Conservation (phyloP, 2,329 filamentous ascomycete genomes). For the Neophaeococcomyces aloes region DNA sequence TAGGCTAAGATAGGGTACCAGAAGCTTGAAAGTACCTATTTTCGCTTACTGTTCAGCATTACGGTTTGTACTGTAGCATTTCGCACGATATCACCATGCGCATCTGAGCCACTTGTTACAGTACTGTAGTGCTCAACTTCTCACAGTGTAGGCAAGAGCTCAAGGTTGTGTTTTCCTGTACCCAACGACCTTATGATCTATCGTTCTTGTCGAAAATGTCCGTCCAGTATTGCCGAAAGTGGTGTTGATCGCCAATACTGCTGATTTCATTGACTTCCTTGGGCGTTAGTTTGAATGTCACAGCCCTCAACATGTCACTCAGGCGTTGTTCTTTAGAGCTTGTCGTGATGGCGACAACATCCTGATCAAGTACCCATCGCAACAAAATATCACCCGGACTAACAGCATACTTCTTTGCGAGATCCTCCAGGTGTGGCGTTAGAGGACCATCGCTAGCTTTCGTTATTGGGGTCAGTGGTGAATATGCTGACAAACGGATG, state of each 20-base stretch:
- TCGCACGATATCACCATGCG: no score
- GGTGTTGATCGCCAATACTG: constrained; percentile 38
- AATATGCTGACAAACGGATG: constrained; percentile 34
- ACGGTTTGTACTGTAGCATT: no score
- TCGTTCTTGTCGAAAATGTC: constrained; percentile 39
- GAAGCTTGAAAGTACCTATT: background rate
- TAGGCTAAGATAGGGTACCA: background rate
- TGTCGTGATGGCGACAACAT: constrained; percentile 49
- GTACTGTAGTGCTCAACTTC: no score
- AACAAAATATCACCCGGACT: constrained; percentile 46
- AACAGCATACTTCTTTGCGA: constrained; percentile 54
- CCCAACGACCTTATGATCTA: constrained; percentile 12
- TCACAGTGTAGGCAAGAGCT: no score
- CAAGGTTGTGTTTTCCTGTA: no score
- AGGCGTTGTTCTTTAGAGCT: constrained; percentile 50
- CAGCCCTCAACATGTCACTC: constrained; percentile 45
- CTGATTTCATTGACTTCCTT: constrained; percentile 46
- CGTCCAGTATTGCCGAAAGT: constrained; percentile 44
- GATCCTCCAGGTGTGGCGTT: constrained; percentile 39
- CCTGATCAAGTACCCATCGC: constrained; percentile 53
- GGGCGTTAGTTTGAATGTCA: constrained; percentile 50
- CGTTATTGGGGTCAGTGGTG: constrained; percentile 39
- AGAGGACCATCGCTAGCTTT: constrained; percentile 47
- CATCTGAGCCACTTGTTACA: no score
- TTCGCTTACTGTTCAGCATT: background rate